Conservation (phyloP, 805 yeast species). For the Wickerhamiella dianesei region DNA sequence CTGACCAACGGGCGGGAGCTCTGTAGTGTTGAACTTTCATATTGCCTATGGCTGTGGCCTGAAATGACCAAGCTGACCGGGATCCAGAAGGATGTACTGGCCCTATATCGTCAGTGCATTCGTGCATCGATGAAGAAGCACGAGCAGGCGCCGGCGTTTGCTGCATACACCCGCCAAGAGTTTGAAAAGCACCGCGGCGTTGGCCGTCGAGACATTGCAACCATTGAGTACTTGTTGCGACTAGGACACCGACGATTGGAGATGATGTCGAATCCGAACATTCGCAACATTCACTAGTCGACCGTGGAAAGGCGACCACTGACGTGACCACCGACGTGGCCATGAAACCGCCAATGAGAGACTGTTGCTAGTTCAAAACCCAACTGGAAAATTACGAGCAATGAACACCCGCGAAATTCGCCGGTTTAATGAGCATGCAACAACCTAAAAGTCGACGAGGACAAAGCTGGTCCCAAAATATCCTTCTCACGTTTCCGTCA, state of each 20-base stretch:
- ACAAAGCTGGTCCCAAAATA: too few relatives aligned
- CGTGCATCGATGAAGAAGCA: constrained; percentile 37
- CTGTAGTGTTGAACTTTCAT: too few relatives aligned
- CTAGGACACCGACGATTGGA: constrained; percentile 61
- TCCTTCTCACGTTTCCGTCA: too few relatives aligned
- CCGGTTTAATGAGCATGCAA: too few relatives aligned
- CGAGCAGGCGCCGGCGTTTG: constrained; percentile 34
- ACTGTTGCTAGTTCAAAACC: too few relatives aligned
- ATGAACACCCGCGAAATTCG: too few relatives aligned
- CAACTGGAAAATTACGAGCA: too few relatives aligned
- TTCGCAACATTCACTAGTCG: constrained; percentile 43
- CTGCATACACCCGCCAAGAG: constrained; percentile 40
- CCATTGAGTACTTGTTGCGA: constrained; percentile 73
- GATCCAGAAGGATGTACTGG: constrained; percentile 31
- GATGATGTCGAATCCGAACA: constrained; percentile 54
- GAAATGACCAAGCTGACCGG: constrained; percentile 22
- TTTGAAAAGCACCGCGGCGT: constrained; percentile 44
- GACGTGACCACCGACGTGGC: too few relatives aligned
- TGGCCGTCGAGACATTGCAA: constrained; percentile 66
- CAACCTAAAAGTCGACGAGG: too few relatives aligned
- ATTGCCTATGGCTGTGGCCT: not conserved
- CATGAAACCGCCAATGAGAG: too few relatives aligned
- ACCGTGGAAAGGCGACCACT: too few relatives aligned
- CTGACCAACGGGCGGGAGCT: too few relatives aligned
- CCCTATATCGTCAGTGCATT: constrained; percentile 37